Evolutionary conservation across 108 stramenopile species (phyloP), one percentile per base, ranked within the genome.

Genomic region (Cyclostephanos tholiformis): DNA sequence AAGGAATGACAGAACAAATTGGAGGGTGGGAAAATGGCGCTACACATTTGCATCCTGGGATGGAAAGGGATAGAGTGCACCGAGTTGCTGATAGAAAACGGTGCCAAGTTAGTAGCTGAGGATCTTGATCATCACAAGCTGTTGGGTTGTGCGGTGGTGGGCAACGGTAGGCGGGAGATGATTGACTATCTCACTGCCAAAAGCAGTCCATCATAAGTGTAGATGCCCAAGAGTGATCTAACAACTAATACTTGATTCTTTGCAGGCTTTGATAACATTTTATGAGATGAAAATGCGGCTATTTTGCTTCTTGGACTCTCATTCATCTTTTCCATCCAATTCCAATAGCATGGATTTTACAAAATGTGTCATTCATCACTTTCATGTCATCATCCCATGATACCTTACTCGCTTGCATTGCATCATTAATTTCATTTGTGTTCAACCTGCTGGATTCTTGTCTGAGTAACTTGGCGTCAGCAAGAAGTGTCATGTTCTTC

Each of bases 51-150:
- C 61, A 87, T 80, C 14, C 67, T 90, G 43, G 29, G 72, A 16
- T 91, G 90, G 90, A 77, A 80, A 13, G 91, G 89, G 10, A 86
- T 90, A 39, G 87, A 84, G 67, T 91, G 89, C 65, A 88, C 91
- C 9, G 94, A 95, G 63, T 72, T 95, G 22, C 67, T 95, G 64
- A 69, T 87, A 62, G 89, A 91, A 55, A 91, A 93, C 60, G 90
- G 92, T 59, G 86, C 87, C 14, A 91, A 92, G 63, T 69, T 92
- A 43, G 80, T 84, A 74, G 60, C 84, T 5, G 65, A 74, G 35
- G 93, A 91, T 71, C 60, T 74, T 20, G 55, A 82, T 55, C 67
- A 79, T 11, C 90, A 90, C 59, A 82, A 78, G 52, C 85, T 85
- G n/a, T 64, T 94, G 25, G 93, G 90, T 63, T 82, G 76, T 60